A percentile compares a stretch with the other conserved stretches of the same genome.
phyloP scores from a whole-genome alignment of 2,329 filamentous ascomycete species.

The Colletotrichum lentis region DNA sequence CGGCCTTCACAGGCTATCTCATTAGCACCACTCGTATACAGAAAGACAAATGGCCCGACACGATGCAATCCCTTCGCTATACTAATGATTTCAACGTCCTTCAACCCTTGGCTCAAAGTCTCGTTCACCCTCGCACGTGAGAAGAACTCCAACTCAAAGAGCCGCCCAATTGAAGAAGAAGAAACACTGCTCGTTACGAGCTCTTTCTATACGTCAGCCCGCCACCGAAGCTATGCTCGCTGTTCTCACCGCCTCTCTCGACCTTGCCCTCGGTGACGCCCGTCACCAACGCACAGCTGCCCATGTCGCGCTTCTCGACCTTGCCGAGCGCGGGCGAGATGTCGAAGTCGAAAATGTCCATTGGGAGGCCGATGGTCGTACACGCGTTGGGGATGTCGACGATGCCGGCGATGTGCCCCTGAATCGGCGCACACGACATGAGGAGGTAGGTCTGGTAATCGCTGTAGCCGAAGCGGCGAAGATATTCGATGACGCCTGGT shows the following conservation, averaged over 20 bases:
- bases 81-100: not conserved
- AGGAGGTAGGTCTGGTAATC: constrained; percentile 86
- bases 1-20: not conserved
- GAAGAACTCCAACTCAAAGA: too few species aligned
- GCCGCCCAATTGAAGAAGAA: not conserved
- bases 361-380: constrained; percentile 85
- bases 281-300: constrained; percentile 69
- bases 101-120: not conserved
- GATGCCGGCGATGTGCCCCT: constrained; percentile 88
- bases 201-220: constrained; percentile 58
- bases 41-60: not conserved
- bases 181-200: not conserved
- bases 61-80: not conserved
- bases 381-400: constrained; percentile 93
- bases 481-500: constrained; percentile 77
- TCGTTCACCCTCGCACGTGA: not conserved
- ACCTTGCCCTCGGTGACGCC: constrained; percentile 56
- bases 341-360: constrained; percentile 96
- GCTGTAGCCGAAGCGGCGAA: constrained; percentile 74
- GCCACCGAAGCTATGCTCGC: constrained; percentile 59
- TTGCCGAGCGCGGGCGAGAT: constrained; percentile 71
- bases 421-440: constrained; percentile 83
- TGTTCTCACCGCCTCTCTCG: constrained; percentile 55
- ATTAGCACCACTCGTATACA: not conserved
- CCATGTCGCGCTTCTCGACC: constrained; percentile 49